Evolutionary conservation across 2,329 filamentous ascomycete species (phyloP), one percentile per base, ranked within the genome.

Genomic region (Sarocladium oryzae): DNA sequence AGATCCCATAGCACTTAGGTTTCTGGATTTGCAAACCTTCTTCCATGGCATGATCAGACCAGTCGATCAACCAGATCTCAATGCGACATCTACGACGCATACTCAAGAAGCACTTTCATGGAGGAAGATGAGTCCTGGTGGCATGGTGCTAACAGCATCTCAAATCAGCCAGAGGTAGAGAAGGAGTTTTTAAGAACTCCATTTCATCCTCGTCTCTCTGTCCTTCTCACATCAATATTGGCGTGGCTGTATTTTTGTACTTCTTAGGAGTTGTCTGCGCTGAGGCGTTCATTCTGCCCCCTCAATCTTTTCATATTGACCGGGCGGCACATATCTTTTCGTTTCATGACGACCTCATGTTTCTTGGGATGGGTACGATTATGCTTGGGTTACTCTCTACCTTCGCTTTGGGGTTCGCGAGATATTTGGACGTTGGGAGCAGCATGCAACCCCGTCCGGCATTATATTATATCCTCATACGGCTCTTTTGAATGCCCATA

Each of bases 1-100:
- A 62, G 62, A 58, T 64, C 60, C 50, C 55, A 61, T 45, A 61
- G 57, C 53, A 56, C 50, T 46, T 58, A 58, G 55, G 43, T 24
- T 38, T 54, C 28, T 20, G 21, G 13, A 13, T 20, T 28, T 23
- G 48, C 21, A 28, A 3, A 43, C 13, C 21, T 28, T n/a, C n/a
- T n/a, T 20, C 40, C 11, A 26, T 6, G 9, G 40, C 21, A 11
- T 23, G 21, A 26, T 24, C 21, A 28, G 40, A 28, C 16, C 23
- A n/a, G 53, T 30, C 50, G 40, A 51, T 46, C 48, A 32, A 52
- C 43, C 49, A 46, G 49, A 32, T 41, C 35, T 51, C 15, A n/a
- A n/a, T 2, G 16, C 37, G n/a, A 20, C 45, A 33, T 33, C 28
- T 33, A 49, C 45, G 49, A 49, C 26, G 41, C 20, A 32, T 32